Evolutionary conservation across 139 green algal species (phyloP), one percentile per base, ranked within the genome.

Genomic region (Picochlorum sp.): DNA sequence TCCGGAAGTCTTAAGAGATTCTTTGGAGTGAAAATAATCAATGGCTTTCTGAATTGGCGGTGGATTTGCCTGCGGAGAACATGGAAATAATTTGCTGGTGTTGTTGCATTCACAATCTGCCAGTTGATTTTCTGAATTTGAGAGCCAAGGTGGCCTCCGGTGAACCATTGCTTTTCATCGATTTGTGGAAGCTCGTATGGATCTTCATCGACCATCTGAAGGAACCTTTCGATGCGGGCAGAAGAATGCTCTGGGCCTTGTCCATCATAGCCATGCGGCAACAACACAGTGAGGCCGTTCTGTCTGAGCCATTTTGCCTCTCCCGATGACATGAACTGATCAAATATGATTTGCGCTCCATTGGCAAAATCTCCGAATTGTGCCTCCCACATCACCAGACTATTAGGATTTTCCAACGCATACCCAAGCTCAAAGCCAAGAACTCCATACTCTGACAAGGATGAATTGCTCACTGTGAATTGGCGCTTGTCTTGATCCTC

Each of bases 321-420:
- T 9, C 92, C 92, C 44, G 70, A 83, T 55, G 81, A 92, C 34
- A 97, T 65, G 72, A 98, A 98, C 71, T 96, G 90, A 79, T 97
- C 92, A 49, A 98, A 94, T 59, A 95, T 91, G 67, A 95, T 82
- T 81, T 94, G 87, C 8, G 90, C 93, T 2, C 86, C 85, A 76
- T 98, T 98, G 44, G 93, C 87, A 83, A 98, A 98, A 82, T 98
- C 93, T 3, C 93, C 92, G 66, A 98, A 98, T 80, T 98, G 89
- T 34, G 90, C 89, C 78, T 97, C 91, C 91, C 91, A 97, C 49
- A 96, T 81, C 51, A 97, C 85, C 49, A 99, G 80, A 45, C 77
- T 84, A 80, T 98, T 98, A 63, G 93, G 93, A 77, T 90, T 91
- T 76, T 98, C 93, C 79, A 98, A 87, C 13, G 70, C 83, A 83